Percentiles rank a stretch among this genome's conserved stretches.
Evolutionary conservation across 768 basidiomycete species (phyloP).

Genomic region (Leccinum barrowsii): DNA sequence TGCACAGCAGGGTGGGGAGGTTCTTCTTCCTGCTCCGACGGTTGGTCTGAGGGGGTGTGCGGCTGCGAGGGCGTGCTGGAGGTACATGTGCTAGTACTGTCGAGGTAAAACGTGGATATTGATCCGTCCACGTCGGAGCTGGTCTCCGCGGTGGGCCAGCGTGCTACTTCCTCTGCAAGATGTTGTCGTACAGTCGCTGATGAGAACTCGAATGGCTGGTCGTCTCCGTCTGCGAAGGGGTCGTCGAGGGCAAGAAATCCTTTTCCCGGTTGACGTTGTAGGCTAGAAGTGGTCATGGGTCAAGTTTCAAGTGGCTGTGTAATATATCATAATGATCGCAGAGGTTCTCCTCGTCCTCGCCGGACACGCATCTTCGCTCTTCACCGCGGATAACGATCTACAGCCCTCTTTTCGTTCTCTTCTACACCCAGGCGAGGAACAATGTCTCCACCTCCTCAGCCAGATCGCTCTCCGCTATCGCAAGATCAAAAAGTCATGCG

Average conservation of each 20-base stretch:
- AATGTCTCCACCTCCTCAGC: conserved; percentile 78
- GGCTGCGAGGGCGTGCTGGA: conserved; percentile 25
- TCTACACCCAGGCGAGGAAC: conserved; percentile 85
- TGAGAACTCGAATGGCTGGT: conserved; percentile 50
- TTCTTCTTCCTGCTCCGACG: conserved; percentile 5
- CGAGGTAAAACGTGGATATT: conserved; percentile 58
- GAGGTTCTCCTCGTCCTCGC: conserved; percentile 84
- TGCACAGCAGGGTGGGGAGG: conserved; percentile 39
- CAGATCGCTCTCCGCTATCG: conserved; percentile 73
- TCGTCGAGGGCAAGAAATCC: conserved; percentile 53
- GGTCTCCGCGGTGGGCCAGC: conserved; percentile 31
- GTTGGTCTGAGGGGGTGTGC: conserved; percentile 16
- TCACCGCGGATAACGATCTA: conserved; percentile 55
- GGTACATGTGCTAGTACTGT: conserved; percentile 26
- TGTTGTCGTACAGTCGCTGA: conserved; percentile 61
- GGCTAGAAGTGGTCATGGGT: conserved; percentile 16
- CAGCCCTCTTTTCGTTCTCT: conserved; percentile 65
- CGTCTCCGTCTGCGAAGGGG: conserved; percentile 60
- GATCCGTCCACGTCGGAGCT: conserved; percentile 37
- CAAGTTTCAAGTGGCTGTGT: not conserved
- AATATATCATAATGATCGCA: conserved; percentile 76
- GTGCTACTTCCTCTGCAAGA: conserved; percentile 47
- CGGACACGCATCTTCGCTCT: conserved; percentile 84
- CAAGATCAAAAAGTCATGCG: conserved; percentile 62
- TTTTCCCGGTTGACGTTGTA: conserved; percentile 19